Base-by-base conservation (phyloP, 139 green algal species). In the Astrephomene gubernaculifera region DNA sequence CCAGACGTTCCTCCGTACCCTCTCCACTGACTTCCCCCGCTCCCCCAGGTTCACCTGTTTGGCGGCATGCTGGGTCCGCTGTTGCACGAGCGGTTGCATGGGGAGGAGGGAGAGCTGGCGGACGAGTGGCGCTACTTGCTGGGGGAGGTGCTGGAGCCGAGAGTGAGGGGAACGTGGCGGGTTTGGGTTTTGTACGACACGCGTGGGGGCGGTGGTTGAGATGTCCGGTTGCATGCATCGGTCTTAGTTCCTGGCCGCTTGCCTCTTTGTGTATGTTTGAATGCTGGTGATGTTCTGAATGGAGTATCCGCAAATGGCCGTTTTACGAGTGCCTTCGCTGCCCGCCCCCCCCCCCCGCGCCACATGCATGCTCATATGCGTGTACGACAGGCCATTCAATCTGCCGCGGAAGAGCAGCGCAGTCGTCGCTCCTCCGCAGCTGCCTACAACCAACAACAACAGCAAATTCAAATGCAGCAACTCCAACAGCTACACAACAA, bases 41-140 rank as follows among this genome's bases (percentile, higher is more conserved):
- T n/a, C 1, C 22, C 33, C 2, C 75, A 82, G 75, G 75, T 82
- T 38, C 75, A 82, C 25, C 33, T 44, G 4, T 82, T 82, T 39
- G 75, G 75, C 38, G 75, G 27, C n/a, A 57, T 82, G 75, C 75
- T 82, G 29, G 75, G 57, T 27, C 75, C 75, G 29, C 39, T 82
- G 75, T 57, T 82, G n/a, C 57, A 82, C 19, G 54, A 71, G 27
- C 75, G 75, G 0, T 39, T 82, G 9, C 39, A 64, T 9, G 44
- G 31, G 4, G 75, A 57, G 4, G 75, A 82, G 12, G 43, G 75
- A 38, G 57, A 82, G 29, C 78, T 84, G 41, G 78, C 78, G 12
- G 61, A 73, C 41, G 78, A 84, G 78, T 84, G 78, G 78, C 61
- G 78, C 27, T 84, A 75, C 63, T 63, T 84, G 61, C 61, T 84